Evolutionary conservation across 2,329 filamentous ascomycete genomes (phyloP), one percentile per base, ranked within the genome.

Genomic region (Ophiostoma angusticollis): DNA sequence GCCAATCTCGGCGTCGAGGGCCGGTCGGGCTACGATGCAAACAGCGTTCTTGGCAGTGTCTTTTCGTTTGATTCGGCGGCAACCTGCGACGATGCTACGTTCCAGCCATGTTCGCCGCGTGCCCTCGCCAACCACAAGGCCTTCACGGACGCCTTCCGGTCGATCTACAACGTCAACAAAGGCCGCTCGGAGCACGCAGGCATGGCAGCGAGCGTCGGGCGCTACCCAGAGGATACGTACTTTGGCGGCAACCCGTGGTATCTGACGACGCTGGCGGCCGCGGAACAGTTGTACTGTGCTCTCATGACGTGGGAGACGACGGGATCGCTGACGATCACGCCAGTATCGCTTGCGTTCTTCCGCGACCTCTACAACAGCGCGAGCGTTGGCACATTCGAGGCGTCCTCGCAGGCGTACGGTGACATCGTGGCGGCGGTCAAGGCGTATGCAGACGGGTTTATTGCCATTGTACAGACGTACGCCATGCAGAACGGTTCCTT

Each of bases 211-310:
- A 68, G 74, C 6, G 62, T 80, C 6, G 80, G 80, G 31, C 65
- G 80, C 43, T 84, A 85, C 52, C 59, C 75, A 0, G 79, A 84
- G 55, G 83, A 93, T 49, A 58, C 65, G 4, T 91, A 89, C 58
- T 80, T 78, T 56, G 74, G 74, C 44, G 83, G 82, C 1, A 86
- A 91, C 55, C 84, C 84, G 2, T 91, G 84, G 84, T 49, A 32
- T 50, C 67, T 89, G 11, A 71, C 71, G 49, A 89, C 80, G 1
- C 65, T 85, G 22, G 82, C 81, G 2, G 81, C 81, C 0, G 84
- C 83, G 3, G 84, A 91, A 58, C 78, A 83, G 53, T 69, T 93
- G 3, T 89, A 86, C 54, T 78, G 82, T 49, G 79, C 84, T 1
- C 52, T 86, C 1, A 78, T 79, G 47, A 74, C 80, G 35, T 89